Conservation (phyloP, 176 grass and related monocot genomes). For the Microstegium vimineum region DNA sequence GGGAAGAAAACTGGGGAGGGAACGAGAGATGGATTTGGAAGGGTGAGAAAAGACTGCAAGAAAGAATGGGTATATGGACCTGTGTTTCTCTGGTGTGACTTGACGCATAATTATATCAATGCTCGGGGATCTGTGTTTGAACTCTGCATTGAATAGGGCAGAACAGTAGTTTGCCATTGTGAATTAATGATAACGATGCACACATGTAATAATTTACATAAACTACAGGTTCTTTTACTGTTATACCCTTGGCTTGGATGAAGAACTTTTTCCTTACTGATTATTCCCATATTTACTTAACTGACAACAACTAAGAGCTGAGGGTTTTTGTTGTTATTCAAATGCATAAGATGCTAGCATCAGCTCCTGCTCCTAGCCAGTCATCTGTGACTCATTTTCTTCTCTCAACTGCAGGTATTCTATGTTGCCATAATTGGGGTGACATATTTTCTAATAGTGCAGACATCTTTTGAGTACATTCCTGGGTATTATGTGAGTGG, state of each 20-base stretch:
- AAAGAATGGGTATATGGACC: not conserved
- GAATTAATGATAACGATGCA: not conserved
- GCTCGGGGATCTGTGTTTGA: not conserved
- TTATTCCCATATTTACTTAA: not conserved
- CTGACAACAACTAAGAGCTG: not conserved
- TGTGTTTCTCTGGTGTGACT: not conserved
- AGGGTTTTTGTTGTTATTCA: not conserved
- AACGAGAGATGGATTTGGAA: not conserved
- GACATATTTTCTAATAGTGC: conserved; percentile 80
- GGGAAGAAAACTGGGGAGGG: not conserved
- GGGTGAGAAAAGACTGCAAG: not conserved
- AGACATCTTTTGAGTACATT: conserved; percentile 90
- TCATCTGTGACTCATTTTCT: not conserved
- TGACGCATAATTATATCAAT: not conserved
- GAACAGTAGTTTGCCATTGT: not conserved
- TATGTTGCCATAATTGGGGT: conserved; percentile 83
- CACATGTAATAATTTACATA: not conserved
- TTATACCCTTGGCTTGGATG: not conserved
- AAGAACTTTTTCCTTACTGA: not conserved
- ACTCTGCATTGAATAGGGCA: not conserved
- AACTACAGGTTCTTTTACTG: not conserved
- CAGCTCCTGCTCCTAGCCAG: not conserved
- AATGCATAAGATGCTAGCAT: not conserved
- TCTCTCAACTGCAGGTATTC: conserved; percentile 61
- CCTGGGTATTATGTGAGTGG: conserved; percentile 95